Evolutionary conservation across 2,329 filamentous ascomycete species (phyloP), one percentile per base, ranked within the genome.

Genomic region (Dactylonectria estremocensis): DNA sequence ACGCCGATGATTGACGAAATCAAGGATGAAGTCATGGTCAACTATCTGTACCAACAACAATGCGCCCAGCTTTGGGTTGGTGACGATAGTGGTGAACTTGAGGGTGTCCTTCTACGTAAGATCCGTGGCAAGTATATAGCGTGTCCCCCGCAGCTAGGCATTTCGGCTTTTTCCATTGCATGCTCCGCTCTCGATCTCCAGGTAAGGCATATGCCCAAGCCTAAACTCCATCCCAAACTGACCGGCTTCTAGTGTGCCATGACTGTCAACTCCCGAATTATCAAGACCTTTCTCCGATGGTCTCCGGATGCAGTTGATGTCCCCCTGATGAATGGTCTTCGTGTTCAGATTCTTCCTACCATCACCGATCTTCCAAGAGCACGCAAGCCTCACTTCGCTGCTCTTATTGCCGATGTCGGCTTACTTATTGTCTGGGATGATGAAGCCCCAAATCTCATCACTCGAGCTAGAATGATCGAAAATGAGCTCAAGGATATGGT

Each of bases 351-450:
- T 67, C 80, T 95, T 10, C 91, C 92, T 0, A 92, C 89, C 0
- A 87, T 95, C 52, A 88, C 91, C 16, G 92, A 94, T 75, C 85
- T 95, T 4, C 86, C 90, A 0, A 86, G 89, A 46, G 92, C 92
- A 5, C 87, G 93, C 66, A 95, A 94, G 78, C 89, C 94, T 77
- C 93, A 95, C 77, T 95, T 92, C 71, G 93, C 93, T 13, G 93
- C 93, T 8, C 95, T 95, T 77, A 86, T 95, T 48, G 90, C 92
- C 2, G 89, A 88, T 0, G 90, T 93, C 69, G 89, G 89, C 5
- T 83, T 95, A 5, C 83, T 96, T 1, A 84, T 95, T 1, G 92
- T 95, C 1, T 96, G 93, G 93, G 93, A 95, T 72, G 93, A 95
- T 72, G 92, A 95, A 64, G 89, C 93, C 1, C 84, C 91, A 63